Conservation (phyloP, 2,329 filamentous ascomycete species). For the Talaromyces rugulosus region DNA sequence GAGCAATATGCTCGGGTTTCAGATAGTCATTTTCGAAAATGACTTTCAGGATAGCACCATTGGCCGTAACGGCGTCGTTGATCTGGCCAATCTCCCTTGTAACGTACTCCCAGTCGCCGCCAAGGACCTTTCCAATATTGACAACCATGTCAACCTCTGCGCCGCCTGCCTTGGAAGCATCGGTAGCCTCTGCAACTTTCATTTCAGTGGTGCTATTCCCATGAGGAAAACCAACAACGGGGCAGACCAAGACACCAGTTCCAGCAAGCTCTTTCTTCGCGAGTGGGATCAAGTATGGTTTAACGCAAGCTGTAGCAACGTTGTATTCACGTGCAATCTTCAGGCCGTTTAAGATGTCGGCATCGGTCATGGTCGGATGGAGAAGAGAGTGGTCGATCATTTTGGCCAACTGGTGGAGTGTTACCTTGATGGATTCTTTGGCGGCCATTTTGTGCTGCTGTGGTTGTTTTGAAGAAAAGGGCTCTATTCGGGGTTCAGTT, state of each 20-base stretch:
- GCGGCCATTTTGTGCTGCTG: too few relatives aligned
- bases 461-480: too few relatives aligned
- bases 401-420: constrained; percentile 28
- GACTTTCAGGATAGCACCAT: constrained; percentile 52
- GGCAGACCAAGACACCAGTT: constrained; percentile 46
- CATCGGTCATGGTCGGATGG: constrained; percentile 59
- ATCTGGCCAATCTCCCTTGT: constrained; percentile 48
- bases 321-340: too few relatives aligned
- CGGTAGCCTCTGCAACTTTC: constrained; percentile 52
- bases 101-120: constrained; percentile 56
- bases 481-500: too few relatives aligned
- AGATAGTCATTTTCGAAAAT: constrained; percentile 62
- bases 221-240: constrained; percentile 60
- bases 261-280: too few relatives aligned
- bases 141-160: constrained; percentile 59
- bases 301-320: too few relatives aligned
- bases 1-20: constrained; percentile 45
- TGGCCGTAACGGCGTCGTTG: constrained; percentile 45
- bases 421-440: constrained; percentile 23
- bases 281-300: too few relatives aligned
- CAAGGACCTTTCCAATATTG: constrained; percentile 57
- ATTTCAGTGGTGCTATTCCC: constrained; percentile 52
- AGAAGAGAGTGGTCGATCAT: constrained; percentile 59
- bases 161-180: constrained; percentile 47
- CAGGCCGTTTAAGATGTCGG: constrained; percentile 45